phyloP scores from a whole-genome alignment of 495 filamentous ascomycete genomes.

The Daldinia bambusicola region DNA sequence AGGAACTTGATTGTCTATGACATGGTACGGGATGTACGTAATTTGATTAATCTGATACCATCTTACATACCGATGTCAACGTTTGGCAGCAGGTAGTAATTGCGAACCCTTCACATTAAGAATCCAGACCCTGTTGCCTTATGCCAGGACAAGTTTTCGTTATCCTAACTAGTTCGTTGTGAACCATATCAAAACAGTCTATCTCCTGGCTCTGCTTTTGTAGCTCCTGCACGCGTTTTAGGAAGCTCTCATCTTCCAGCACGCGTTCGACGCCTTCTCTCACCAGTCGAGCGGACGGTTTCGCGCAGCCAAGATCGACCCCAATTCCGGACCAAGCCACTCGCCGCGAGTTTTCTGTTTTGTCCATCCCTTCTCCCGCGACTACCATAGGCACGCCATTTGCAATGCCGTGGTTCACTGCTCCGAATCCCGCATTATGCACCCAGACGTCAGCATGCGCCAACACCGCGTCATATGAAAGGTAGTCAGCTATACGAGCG shows the following conservation, averaged over 20 bases:
- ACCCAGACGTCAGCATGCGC: constrained; percentile 52
- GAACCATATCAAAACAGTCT: constrained; percentile 41
- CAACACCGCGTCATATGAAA: constrained; percentile 52
- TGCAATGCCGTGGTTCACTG: constrained; percentile 53
- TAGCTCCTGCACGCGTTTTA: constrained; percentile 25
- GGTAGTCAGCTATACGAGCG: constrained; percentile 48
- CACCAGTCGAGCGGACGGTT: constrained; percentile 42
- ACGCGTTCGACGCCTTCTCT: constrained; percentile 46
- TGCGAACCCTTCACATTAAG: constrained; percentile 4
- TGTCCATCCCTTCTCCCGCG: constrained; percentile 53
- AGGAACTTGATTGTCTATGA: not conserved
- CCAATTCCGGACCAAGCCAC: constrained; percentile 51
- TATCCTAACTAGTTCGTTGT: constrained; percentile 41
- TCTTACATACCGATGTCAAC: not conserved
- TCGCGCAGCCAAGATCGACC: constrained; percentile 44
- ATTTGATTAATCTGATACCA: constrained; percentile 19
- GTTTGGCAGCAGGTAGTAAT: constrained; percentile 11
- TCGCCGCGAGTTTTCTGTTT: constrained; percentile 49
- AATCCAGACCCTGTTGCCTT: constrained; percentile 15
- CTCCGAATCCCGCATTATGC: constrained; percentile 54
- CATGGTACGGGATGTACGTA: not conserved
- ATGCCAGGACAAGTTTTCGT: constrained; percentile 26
- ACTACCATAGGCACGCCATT: constrained; percentile 55
- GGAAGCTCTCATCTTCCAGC: constrained; percentile 23
- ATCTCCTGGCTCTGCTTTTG: constrained; percentile 43